Percentiles rank a stretch among this genome's conserved stretches.
Conservation (phyloP, 768 basidiomycete genomes). For the Calocybe indica region DNA sequence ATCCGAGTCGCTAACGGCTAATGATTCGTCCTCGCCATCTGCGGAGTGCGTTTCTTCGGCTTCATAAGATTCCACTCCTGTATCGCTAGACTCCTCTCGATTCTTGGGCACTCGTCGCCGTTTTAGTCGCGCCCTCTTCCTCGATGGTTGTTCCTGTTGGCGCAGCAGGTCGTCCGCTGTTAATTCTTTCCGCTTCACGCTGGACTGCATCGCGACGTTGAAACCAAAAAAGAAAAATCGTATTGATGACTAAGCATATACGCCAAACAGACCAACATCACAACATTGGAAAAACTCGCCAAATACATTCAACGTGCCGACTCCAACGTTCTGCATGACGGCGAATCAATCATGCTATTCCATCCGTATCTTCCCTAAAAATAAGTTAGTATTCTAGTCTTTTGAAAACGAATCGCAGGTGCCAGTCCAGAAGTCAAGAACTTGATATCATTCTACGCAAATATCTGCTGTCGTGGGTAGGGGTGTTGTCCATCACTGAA, state of each 20-base stretch:
- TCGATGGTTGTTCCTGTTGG: slow-evolving; percentile 5
- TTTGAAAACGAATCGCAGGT: no score
- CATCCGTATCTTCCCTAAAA: no score
- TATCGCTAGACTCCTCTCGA: neutral
- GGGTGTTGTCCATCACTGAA: no score
- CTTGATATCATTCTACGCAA: no score
- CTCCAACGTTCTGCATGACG: neutral
- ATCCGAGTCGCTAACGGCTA: no score
- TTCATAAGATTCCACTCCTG: slow-evolving; percentile 5
- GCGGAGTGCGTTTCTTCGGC: neutral
- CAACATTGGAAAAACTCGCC: neutral
- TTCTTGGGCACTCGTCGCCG: neutral
- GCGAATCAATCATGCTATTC: no score
- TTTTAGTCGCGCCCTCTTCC: slow-evolving; percentile 5
- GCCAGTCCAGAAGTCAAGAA: no score
- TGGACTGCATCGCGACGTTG: slow-evolving; percentile 2
- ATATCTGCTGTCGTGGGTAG: no score
- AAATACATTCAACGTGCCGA: neutral
- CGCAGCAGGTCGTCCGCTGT: slow-evolving; percentile 44
- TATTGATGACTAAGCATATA: neutral
- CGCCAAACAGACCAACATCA: neutral
- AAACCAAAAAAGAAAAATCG: neutral
- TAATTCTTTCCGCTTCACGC: slow-evolving; percentile 4
- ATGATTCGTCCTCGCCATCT: slow-evolving; percentile 5
- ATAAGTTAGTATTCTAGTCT: no score